These are phyloP conservation scores for Mycena kentingensis DNA, from an alignment of 768 basidiomycete genomes.

Conservation along the genomic window DNA sequence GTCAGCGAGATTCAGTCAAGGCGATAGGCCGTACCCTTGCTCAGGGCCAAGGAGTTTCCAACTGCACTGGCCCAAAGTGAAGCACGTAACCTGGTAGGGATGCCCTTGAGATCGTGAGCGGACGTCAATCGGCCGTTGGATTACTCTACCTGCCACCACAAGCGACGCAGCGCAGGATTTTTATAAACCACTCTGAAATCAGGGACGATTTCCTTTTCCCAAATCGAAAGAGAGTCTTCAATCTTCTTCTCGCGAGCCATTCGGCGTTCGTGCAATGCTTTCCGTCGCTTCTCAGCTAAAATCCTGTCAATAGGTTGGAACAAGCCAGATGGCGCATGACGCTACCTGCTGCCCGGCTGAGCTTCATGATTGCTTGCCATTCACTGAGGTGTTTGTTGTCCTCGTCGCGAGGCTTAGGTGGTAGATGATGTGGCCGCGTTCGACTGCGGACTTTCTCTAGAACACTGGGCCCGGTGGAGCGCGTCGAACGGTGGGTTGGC, in stretches of 20 bases:
- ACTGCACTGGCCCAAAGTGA: conserved; percentile 84
- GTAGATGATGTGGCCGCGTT: conserved; percentile 83
- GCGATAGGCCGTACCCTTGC: conserved; percentile 60
- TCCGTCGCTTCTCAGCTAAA: conserved; percentile 71
- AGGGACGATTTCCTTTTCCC: conserved; percentile 80
- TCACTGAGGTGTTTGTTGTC: conserved; percentile 82
- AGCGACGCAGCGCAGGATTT: conserved; percentile 60
- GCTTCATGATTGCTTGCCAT: conserved; percentile 89
- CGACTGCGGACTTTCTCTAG: conserved; percentile 82
- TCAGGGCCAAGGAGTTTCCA: conserved; percentile 79
- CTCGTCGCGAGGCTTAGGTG: conserved; percentile 77
- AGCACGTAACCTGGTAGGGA: conserved; percentile 79
- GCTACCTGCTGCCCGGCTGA: conserved; percentile 76
- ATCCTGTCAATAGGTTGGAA: conserved; percentile 1
- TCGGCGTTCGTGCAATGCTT: conserved; percentile 62
- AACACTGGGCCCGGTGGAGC: conserved; percentile 65
- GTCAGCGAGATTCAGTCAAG: conserved; percentile 10
- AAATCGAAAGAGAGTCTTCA: conserved; percentile 68
- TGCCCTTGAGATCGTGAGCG: too few relatives aligned
- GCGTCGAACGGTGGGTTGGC: conserved; percentile 44
- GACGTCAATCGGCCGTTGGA: too few relatives aligned
- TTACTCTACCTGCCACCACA: conserved; percentile 53
- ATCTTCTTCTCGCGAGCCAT: conserved; percentile 63
- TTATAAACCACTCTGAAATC: conserved; percentile 79
- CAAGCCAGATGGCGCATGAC: conserved; percentile 23